A percentile compares a stretch with the other conserved stretches of the same genome.
Evolutionary conservation across 2,329 filamentous ascomycete genomes (phyloP).

Genomic region (Monilinia fructigena): DNA sequence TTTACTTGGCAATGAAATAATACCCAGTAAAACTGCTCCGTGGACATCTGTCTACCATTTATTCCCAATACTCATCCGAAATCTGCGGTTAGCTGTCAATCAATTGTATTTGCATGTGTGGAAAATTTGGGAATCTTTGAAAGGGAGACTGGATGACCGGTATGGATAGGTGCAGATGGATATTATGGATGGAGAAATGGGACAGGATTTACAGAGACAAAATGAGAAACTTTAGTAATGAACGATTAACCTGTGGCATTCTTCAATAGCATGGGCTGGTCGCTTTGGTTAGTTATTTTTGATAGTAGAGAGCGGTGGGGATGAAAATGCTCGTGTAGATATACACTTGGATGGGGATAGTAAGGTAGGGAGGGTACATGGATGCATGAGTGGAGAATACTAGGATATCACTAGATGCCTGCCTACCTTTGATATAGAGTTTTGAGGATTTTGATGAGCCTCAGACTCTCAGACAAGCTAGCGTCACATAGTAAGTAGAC

Average conservation of each 20-base stretch:
- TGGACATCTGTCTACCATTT: not conserved
- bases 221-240: not conserved
- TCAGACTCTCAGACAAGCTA: too few species aligned
- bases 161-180: not conserved
- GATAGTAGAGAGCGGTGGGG: not conserved
- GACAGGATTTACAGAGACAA: not conserved
- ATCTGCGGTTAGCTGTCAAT: not conserved
- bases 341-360: not conserved
- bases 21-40: not conserved
- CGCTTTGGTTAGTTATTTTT: not conserved
- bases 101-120: slow-evolving; percentile 8
- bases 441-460: too few species aligned
- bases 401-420: not conserved
- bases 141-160: not conserved
- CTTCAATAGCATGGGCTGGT: not conserved
- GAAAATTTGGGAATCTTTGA: not conserved
- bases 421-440: too few species aligned
- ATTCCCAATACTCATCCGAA: not conserved
- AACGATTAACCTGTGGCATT: not conserved
- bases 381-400: not conserved
- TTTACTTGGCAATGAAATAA: not conserved
- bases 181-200: slow-evolving; percentile 4
- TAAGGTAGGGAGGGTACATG: not conserved
- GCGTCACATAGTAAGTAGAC: too few species aligned
- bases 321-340: not conserved